Percentiles rank a stretch among this genome's conserved stretches.
phyloP scores from a whole-genome alignment of 179 eudicot genomes.

The Gypsophila paniculata region DNA sequence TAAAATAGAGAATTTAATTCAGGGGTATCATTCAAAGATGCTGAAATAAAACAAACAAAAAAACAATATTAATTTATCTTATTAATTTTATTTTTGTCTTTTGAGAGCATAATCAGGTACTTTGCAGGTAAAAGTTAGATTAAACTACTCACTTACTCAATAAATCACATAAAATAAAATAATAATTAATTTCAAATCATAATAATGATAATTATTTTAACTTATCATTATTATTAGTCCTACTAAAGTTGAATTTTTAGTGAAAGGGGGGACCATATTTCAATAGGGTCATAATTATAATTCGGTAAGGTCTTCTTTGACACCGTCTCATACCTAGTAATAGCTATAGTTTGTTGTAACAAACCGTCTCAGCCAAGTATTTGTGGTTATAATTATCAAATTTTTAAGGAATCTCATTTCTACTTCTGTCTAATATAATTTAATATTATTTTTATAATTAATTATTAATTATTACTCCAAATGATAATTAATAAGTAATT shows the following conservation, averaged over 20 bases:
- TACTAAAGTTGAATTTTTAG: background rate
- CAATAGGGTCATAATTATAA: conserved; percentile 31
- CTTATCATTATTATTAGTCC: background rate
- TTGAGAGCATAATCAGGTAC: conserved; percentile 22
- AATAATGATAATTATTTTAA: conserved; percentile 12
- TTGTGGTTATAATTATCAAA: too few species aligned
- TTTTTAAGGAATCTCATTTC: too few species aligned
- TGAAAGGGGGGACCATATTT: conserved; percentile 17
- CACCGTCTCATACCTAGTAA: too few species aligned
- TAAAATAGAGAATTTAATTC: background rate
- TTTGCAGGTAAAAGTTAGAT: conserved; percentile 32
- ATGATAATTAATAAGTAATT: too few species aligned
- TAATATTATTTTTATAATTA: too few species aligned
- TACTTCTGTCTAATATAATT: too few species aligned
- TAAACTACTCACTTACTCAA: conserved; percentile 10
- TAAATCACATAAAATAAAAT: too few species aligned
- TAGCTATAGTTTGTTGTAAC: too few species aligned
- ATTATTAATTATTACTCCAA: too few species aligned
- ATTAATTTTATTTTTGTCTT: background rate
- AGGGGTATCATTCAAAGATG: conserved; percentile 11
- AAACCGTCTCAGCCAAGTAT: too few species aligned
- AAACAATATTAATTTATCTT: background rate
- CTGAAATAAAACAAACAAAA: background rate
- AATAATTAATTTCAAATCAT: too few species aligned
- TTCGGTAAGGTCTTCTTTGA: too few species aligned